These are phyloP conservation scores for Phytophthora fragariaefolia DNA, from an alignment of 352 stramenopile genomes.

Conservation along the genomic window DNA sequence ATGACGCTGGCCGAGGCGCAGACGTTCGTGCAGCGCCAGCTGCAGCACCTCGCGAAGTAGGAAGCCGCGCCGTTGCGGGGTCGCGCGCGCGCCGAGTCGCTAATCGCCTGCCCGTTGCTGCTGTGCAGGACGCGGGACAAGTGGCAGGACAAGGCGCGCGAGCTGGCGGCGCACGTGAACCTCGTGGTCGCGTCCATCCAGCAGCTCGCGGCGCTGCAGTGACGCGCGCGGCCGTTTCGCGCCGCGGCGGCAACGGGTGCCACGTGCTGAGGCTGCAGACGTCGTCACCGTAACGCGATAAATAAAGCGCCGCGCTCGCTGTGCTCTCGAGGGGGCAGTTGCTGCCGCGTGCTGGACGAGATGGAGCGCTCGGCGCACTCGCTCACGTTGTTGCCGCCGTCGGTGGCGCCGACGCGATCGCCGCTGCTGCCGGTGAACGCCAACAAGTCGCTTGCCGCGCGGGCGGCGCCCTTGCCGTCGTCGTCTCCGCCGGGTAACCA, in stretches of 20 bases:
- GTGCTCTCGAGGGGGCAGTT: background rate
- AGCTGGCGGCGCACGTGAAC: slow-evolving; percentile 79
- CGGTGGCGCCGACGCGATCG: slow-evolving; percentile 7
- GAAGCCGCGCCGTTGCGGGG: background rate
- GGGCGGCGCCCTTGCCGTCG: slow-evolving; percentile 10
- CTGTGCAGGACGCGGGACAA: slow-evolving; percentile 63
- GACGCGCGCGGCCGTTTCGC: slow-evolving; percentile 6
- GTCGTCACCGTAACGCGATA: slow-evolving; percentile 13
- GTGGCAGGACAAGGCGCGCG: slow-evolving; percentile 74
- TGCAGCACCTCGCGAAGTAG: slow-evolving; percentile 61
- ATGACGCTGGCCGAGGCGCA: slow-evolving; percentile 75
- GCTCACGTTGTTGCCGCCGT: slow-evolving; percentile 20
- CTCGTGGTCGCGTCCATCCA: slow-evolving; percentile 79
- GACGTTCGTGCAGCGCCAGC: slow-evolving; percentile 59
- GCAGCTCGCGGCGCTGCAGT: slow-evolving; percentile 72
- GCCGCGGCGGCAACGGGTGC: no score
- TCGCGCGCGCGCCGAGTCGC: no score
- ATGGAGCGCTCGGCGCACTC: slow-evolving; percentile 28
- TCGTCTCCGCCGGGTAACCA: slow-evolving; percentile 27
- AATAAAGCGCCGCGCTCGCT: slow-evolving; percentile 17
- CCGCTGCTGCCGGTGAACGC: slow-evolving; percentile 12
- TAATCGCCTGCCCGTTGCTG: slow-evolving; percentile 1
- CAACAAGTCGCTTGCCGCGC: slow-evolving; percentile 14
- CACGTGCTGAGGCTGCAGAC: no score
- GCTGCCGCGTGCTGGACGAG: slow-evolving; percentile 7